Base-by-base conservation (phyloP, 306 rosid species). In the Sesbania bispinosa region DNA sequence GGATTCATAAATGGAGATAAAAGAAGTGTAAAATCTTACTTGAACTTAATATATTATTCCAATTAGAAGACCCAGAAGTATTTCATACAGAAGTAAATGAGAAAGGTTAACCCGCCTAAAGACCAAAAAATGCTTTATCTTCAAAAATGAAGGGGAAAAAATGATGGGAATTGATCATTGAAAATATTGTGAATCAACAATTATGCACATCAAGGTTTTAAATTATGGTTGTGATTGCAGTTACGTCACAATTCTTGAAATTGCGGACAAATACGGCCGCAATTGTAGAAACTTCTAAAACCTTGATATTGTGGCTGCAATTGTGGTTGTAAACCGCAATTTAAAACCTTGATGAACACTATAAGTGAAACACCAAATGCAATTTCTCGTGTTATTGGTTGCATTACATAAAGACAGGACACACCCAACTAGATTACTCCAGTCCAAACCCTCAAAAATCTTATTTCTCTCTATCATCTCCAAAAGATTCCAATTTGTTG, bases 101-200 rank as follows among this genome's bases (percentile, higher is more conserved):
- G 43, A 14, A 79, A 59, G 43, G 60, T 35, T 7, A 38, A 51
- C 58, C 42, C 46, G 48, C 60, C 48, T 35, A 62, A 42, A 52
- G 59, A 30, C 29, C 13, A 27, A 46, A 65, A 27, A 48, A 27
- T 48, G 32, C 18, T 21, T 62, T 41, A 5, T 14, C 62, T 62
- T 39, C 10, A 52, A 63, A n/a, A 52, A 29, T 7, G 35, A 43
- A 59, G 10, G 53, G 39, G 0, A 68, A 20, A 50, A 7, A 0
- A 10, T n/a, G n/a, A 59, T 21, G 29, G 7, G 66, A 46, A 50
- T 48, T 15, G 71, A 67, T 15, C 43, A 52, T 9, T 7, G 62
- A 14, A 38, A 21, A 26, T 53, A 50, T 41, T 27, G 16, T 7
- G 43, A 66, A 51, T 52, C 23, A 10, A 73, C 54, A 67, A 61